Conservation (phyloP, 2,329 filamentous ascomycete genomes). For the Penicillium vulpinum region DNA sequence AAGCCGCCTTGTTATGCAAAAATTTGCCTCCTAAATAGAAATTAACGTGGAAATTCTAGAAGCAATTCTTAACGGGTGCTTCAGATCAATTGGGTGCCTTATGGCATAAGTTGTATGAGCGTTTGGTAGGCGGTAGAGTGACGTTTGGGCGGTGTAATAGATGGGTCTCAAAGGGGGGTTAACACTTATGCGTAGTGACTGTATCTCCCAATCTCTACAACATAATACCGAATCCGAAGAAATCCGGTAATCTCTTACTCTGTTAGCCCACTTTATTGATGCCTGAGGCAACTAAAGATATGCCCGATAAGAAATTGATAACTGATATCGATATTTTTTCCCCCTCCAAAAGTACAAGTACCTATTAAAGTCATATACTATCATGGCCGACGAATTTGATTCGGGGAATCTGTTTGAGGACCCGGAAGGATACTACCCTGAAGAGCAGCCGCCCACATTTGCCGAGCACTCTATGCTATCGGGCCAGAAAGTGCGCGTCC, state of each 20-base stretch:
- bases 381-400: constrained; percentile 39
- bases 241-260: background rate
- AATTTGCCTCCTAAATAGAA: too few relatives aligned
- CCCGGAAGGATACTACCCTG: constrained; percentile 75
- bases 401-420: constrained; percentile 69
- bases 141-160: too few relatives aligned
- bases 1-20: too few relatives aligned
- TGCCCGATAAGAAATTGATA: constrained; percentile 16
- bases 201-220: background rate
- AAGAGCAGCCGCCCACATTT: constrained; percentile 72
- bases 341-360: background rate
- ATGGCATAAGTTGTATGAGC: too few relatives aligned
- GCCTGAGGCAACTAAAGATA: constrained; percentile 1
- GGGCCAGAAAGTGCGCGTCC: constrained; percentile 66
- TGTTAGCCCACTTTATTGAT: background rate
- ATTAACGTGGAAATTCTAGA: too few relatives aligned
- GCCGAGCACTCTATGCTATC: constrained; percentile 69
- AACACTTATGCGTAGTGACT: too few relatives aligned
- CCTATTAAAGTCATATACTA: constrained; percentile 1
- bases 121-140: too few relatives aligned
- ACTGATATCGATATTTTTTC: constrained; percentile 15
- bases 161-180: too few relatives aligned
- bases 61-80: too few relatives aligned
- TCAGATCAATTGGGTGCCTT: too few relatives aligned
- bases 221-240: background rate